These are phyloP conservation scores for Coemansia sp. DNA, from an alignment of 192 early-diverging fungal species.

Conservation along the genomic window DNA sequence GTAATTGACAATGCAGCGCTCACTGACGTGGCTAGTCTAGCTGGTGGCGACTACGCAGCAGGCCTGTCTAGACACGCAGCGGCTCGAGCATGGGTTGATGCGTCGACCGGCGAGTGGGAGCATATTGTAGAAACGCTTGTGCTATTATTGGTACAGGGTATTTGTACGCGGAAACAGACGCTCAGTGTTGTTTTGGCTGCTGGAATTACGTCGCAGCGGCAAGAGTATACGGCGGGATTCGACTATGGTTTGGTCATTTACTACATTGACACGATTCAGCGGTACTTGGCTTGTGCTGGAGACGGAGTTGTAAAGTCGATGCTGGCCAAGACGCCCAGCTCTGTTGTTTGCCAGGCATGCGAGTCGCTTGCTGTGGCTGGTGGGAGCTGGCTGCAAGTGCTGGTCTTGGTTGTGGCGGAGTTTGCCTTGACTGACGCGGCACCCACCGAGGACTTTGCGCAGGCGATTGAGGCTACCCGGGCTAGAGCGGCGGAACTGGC, in stretches of 20 bases:
- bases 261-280: slow-evolving; percentile 25
- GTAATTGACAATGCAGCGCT: slow-evolving; percentile 61
- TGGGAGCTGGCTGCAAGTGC: slow-evolving; percentile 27
- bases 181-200: slow-evolving; percentile 6
- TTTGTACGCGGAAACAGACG: slow-evolving; percentile 16
- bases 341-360: not conserved
- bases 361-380: slow-evolving; percentile 1
- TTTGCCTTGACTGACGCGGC: slow-evolving; percentile 35
- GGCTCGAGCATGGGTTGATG: slow-evolving; percentile 42
- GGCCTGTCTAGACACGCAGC: slow-evolving; percentile 13
- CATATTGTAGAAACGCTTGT: slow-evolving; percentile 25
- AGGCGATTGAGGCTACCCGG: slow-evolving; percentile 18
- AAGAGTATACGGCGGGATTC: slow-evolving; percentile 20
- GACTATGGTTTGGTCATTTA: slow-evolving; percentile 28
- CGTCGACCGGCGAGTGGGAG: slow-evolving; percentile 27
- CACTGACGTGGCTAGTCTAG: slow-evolving; percentile 13
- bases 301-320: slow-evolving; percentile 3
- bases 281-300: slow-evolving; percentile 26
- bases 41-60: slow-evolving; percentile 5
- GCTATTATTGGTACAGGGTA: slow-evolving; percentile 32
- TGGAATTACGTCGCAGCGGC: slow-evolving; percentile 22
- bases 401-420: slow-evolving; percentile 13
- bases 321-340: slow-evolving; percentile 7
- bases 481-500: slow-evolving; percentile 25
- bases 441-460: not conserved